Evolutionary conservation across 305 asterid species (phyloP), one percentile per base, ranked within the genome.

Genomic region (Fraxinus baroniana): DNA sequence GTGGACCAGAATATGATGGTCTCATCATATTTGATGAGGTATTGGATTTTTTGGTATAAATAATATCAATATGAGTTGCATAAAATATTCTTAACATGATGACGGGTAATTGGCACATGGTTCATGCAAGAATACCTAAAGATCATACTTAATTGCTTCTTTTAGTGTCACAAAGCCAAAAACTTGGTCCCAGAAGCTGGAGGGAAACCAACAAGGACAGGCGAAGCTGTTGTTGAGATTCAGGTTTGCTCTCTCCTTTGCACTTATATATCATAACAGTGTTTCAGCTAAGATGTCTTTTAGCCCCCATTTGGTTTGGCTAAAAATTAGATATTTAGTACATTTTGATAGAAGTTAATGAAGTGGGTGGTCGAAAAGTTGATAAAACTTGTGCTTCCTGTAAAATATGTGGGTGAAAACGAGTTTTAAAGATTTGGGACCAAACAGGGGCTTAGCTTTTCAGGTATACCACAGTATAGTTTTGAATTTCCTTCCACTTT

Each of bases 211-310:
- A 96, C 98, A 82, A 91, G 93, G 89, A 94, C 99, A 6, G 98
- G 99, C n/a, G 97, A 96, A 92, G 99, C 98, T 26, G 99, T 96
- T 87, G 98, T 96, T 83, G 98, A 94, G 80, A 90, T 96, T 85
- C 99, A 96, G 99, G 99, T 96, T 87, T 46, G 26, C 81, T 78
- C 5, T 32, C 85, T 88, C 39, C 17, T 62, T 57, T 18, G 17
- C 18, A 55, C 66, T 17, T 64, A 24, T 26, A 9, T 64, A 12
- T 0, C 6, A 6, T 22, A 22, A 24, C 33, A 3, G 4, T 24
- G 72, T 57, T 57, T 57, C 44, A 20, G 60, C 12, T 64, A 55
- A 17, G 22, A 15, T 4, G 20, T 52, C 64, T n/a, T 15, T 62
- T 62, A 20, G 28, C 32, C 3, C 33, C 33, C 33, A 30, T 30